Base-by-base conservation (phyloP, 2,329 filamentous ascomycete genomes). In the Aspergillus pseudoterreus region DNA sequence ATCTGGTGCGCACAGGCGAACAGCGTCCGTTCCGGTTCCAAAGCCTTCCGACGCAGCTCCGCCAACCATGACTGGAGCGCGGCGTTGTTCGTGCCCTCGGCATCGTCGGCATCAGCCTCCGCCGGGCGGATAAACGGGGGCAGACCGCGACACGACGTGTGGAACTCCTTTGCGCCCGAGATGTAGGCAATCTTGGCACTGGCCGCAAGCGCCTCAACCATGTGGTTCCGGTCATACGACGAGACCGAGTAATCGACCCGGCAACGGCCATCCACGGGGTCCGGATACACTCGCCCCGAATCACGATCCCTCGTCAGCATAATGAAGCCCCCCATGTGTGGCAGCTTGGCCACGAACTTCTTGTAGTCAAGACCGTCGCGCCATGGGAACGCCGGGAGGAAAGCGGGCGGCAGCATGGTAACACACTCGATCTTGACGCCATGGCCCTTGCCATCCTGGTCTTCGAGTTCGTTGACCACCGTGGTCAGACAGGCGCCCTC, bases 351-450 rank as follows among this genome's bases (percentile, higher is more conserved):
- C 0, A 81, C 78, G 54, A 83, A 75, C n/a, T 86, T 73, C 72
- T 95, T 96, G 68, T 80, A 88, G 42, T 89, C 81, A 10, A 90
- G 66, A 0, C 84, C 87, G 49, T 76, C 75, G n/a, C 68, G 74
- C 85, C 88, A 95, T 12, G 85, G 80, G 48, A 88, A 75, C 47
- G 80, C 73, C 4, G 83, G 75, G 12, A 91, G 73, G 60, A 82
- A 79, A 2, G 83, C 67, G 15, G 84, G 82, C 0, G 91, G 90
- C 63, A 90, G 63, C 87, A 94, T 92, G 62, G 81, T 82, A 1
- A 82, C 82, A 9, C 84, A 78, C 75, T 96, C 91, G 24, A 96
- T 76, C 69, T 95, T 95, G 45, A 80, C 79, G 36, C 92, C 92
- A 62, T 96, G 90, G 51, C 90, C 90, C 39, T 84, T 78, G 5